Base-by-base conservation (phyloP, 148 eudicot species). In the Spergularia marina region DNA sequence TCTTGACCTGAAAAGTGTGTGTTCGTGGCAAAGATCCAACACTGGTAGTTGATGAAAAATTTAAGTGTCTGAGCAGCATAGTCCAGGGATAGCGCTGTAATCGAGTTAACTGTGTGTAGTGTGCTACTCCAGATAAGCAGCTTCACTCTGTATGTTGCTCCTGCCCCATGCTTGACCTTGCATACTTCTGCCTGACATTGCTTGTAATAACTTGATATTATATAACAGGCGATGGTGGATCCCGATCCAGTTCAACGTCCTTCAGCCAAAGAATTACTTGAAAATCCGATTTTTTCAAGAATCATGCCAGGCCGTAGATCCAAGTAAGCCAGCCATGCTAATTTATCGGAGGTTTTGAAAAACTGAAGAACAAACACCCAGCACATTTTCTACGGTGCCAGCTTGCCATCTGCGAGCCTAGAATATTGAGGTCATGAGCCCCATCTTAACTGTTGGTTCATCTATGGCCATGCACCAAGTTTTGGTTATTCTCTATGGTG, bases 221-320 rank as follows among this genome's bases (percentile, higher is more conserved):
- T 40, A 47, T 34, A 58, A 70, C 87, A 94, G 98, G 88, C 80
- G 14, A 94, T 94, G 98, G 87, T 94, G 83, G 91, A 91, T 77
- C 87, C 89, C 55, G 92, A 91, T 85, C 97, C 98, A 30, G 70
- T 80, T 44, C 77, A 79, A 17, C 83, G 98, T 60, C 98, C 97
- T 78, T 90, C 97, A 68, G 96, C 98, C 21, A 87, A 81, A 81
- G 91, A 91, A 65, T 52, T 94, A 52, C 76, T 89, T 30, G 78
- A 83, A 65, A 81, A 88, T 82, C 87, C 96, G 44, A 84, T 94
- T 4, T 89, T 94, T 61, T 74, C 78, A 70, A 84, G 83, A 79
- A 70, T 52, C 68, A 71, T 72, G 41, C 73, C 57, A 78, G 65
- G 57, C 63, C 53, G 34, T 25, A 84, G 77, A 74, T 39, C 23